Conservation (phyloP, 2,329 filamentous ascomycete species). For the Pestalotiopsis fici region DNA sequence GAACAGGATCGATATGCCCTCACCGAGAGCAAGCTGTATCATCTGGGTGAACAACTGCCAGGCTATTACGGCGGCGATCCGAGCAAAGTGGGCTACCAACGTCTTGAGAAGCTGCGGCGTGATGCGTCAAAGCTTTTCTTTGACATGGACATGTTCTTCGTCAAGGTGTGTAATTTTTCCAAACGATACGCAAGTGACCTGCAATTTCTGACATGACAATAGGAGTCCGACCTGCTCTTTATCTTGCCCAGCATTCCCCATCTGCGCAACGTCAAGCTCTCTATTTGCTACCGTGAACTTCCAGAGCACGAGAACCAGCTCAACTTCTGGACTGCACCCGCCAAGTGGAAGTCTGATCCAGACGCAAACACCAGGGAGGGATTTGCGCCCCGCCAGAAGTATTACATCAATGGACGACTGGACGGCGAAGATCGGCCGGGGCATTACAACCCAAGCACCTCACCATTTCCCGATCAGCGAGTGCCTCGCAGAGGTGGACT, state of each 20-base stretch:
- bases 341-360: slow-evolving; percentile 63
- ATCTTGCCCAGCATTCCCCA: slow-evolving; percentile 60
- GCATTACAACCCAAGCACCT: slow-evolving; percentile 47
- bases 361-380: slow-evolving; percentile 50
- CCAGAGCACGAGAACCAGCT: slow-evolving; percentile 50
- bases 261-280: slow-evolving; percentile 55
- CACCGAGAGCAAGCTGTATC: slow-evolving; percentile 48
- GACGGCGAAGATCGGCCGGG: slow-evolving; percentile 53
- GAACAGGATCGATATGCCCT: slow-evolving; percentile 60
- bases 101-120: slow-evolving; percentile 45
- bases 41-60: slow-evolving; percentile 54
- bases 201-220: slow-evolving; percentile 18
- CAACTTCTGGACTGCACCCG: slow-evolving; percentile 39
- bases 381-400: slow-evolving; percentile 59
- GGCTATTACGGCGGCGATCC: slow-evolving; percentile 52
- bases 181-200: slow-evolving; percentile 5
- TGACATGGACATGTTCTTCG: slow-evolving; percentile 65
- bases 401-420: slow-evolving; percentile 58
- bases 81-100: slow-evolving; percentile 40
- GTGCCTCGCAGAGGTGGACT: slow-evolving; percentile 56
- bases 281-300: slow-evolving; percentile 61
- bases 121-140: slow-evolving; percentile 56
- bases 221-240: slow-evolving; percentile 65
- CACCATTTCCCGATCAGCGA: slow-evolving; percentile 55
- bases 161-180: slow-evolving; percentile 52